phyloP scores from a whole-genome alignment of 345 rosid species.

The Populus euphratica region DNA sequence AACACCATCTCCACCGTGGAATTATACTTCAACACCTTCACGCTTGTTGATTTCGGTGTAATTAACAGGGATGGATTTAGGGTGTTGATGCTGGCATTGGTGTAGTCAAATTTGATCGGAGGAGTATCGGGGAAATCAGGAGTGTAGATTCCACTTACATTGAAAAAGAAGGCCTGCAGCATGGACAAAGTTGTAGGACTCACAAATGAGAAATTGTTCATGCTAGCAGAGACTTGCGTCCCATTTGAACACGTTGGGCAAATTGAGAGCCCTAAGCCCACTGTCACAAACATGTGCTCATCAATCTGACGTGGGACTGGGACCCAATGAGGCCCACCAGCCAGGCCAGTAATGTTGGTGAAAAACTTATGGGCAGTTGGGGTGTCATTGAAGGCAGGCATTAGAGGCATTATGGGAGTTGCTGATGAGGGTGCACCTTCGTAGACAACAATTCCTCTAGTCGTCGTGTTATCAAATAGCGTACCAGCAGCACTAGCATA shows the following conservation, averaged over 20 bases:
- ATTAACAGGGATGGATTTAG: conserved; percentile 30
- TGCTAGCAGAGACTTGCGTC: conserved; percentile 51
- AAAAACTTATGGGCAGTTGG: conserved; percentile 65
- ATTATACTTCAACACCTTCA: conserved; percentile 62
- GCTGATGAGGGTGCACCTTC: conserved; percentile 18
- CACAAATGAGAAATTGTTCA: conserved; percentile 75
- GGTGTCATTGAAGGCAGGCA: conserved; percentile 64
- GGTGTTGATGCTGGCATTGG: conserved; percentile 33
- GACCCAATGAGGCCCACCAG: conserved; percentile 46
- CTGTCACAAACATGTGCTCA: conserved; percentile 62
- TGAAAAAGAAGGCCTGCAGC: conserved; percentile 55
- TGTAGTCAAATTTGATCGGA: conserved; percentile 57
- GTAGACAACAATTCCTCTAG: conserved; percentile 61
- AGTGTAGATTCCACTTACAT: conserved; percentile 55
- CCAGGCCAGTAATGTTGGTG: conserved; percentile 45
- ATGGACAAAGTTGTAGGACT: conserved; percentile 48
- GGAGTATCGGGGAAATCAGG: conserved; percentile 64
- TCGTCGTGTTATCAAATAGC: conserved; percentile 48
- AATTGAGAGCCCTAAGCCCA: conserved; percentile 43
- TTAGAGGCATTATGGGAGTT: conserved; percentile 50
- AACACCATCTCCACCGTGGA: conserved; percentile 66
- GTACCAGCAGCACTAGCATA: conserved; percentile 43
- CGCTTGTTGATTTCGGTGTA: conserved; percentile 53
- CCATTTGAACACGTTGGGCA: conserved; percentile 55
- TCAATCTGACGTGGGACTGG: conserved; percentile 70